phyloP scores from a whole-genome alignment of 1,284 basidiomycete genomes.

The Heterobasidion irregulare region DNA sequence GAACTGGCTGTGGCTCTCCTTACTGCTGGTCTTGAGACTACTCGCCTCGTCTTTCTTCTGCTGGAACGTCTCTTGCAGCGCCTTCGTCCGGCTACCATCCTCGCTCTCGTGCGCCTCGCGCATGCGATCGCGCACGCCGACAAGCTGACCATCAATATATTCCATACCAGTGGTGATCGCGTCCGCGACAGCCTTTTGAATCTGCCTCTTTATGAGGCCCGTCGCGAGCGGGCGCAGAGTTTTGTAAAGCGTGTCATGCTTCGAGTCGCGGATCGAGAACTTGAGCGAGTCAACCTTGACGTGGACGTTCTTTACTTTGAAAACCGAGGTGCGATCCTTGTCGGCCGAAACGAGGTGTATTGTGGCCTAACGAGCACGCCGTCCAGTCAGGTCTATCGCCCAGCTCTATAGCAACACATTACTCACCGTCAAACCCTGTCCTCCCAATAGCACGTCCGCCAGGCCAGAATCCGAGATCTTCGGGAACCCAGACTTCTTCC shows the following conservation, averaged over 20 bases:
- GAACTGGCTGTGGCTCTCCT: slow-evolving; percentile 62
- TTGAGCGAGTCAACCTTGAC: slow-evolving; percentile 83
- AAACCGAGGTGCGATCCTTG: slow-evolving; percentile 39
- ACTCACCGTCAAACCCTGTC: slow-evolving; percentile 57
- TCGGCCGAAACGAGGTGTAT: slow-evolving; percentile 49
- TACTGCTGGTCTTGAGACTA: slow-evolving; percentile 32
- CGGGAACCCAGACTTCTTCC: slow-evolving; percentile 70
- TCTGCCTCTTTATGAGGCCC: slow-evolving; percentile 83
- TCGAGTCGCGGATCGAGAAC: slow-evolving; percentile 87
- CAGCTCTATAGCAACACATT: too few relatives aligned
- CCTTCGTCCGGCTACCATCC: slow-evolving; percentile 42
- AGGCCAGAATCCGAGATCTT: slow-evolving; percentile 86
- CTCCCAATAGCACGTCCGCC: slow-evolving; percentile 85
- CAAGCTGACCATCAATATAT: slow-evolving; percentile 82
- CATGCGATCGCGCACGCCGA: slow-evolving; percentile 71
- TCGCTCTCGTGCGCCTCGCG: slow-evolving; percentile 56
- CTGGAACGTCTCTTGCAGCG: slow-evolving; percentile 65
- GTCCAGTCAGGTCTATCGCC: slow-evolving; percentile 1
- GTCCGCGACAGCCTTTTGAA: slow-evolving; percentile 76
- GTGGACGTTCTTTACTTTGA: slow-evolving; percentile 71
- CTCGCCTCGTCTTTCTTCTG: slow-evolving; percentile 43
- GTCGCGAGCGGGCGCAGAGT: slow-evolving; percentile 69
- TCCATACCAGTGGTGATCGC: slow-evolving; percentile 78
- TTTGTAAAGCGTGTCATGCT: slow-evolving; percentile 91
- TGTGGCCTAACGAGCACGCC: slow-evolving; percentile 21